These are phyloP conservation scores for Fraxinus ornus DNA, from an alignment of 305 asterid species.

Conservation along the genomic window DNA sequence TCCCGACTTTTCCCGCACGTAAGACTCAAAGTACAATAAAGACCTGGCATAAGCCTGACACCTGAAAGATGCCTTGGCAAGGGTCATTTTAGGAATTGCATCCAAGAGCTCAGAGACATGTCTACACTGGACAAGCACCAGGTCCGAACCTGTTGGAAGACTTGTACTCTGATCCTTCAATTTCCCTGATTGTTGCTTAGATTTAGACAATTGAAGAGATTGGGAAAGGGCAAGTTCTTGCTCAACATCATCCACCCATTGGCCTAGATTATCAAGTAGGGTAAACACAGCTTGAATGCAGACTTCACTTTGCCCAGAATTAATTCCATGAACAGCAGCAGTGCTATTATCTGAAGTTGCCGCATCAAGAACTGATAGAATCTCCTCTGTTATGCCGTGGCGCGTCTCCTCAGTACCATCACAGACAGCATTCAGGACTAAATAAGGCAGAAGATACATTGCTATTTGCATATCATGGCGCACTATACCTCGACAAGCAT, in stretches of 20 bases:
- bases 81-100: slow-evolving; percentile 90
- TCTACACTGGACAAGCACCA: slow-evolving; percentile 69
- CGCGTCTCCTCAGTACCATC: slow-evolving; percentile 95
- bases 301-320: slow-evolving; percentile 84
- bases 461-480: slow-evolving; percentile 97
- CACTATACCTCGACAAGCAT: slow-evolving; percentile 95
- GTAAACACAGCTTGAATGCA: slow-evolving; percentile 96
- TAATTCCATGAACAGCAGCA: slow-evolving; percentile 51
- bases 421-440: slow-evolving; percentile 85
- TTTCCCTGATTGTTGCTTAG: slow-evolving; percentile 57
- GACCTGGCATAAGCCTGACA: slow-evolving; percentile 99
- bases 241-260: slow-evolving; percentile 96
- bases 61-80: slow-evolving; percentile 91
- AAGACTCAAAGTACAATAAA: slow-evolving; percentile 83
- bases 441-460: slow-evolving; percentile 92
- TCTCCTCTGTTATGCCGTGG: slow-evolving; percentile 74
- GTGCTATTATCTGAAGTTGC: slow-evolving; percentile 68
- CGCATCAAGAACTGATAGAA: slow-evolving; percentile 79
- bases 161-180: slow-evolving; percentile 51
- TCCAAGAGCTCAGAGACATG: slow-evolving; percentile 78
- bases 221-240: slow-evolving; percentile 87
- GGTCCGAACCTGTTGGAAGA: slow-evolving; percentile 47
- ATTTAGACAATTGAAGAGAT: slow-evolving; percentile 59
- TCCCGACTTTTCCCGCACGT: slow-evolving; percentile 81
- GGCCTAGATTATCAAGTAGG: slow-evolving; percentile 97